Base-by-base conservation (phyloP, 2,329 filamentous ascomycete species). In the Xenoacremonium recifei region DNA sequence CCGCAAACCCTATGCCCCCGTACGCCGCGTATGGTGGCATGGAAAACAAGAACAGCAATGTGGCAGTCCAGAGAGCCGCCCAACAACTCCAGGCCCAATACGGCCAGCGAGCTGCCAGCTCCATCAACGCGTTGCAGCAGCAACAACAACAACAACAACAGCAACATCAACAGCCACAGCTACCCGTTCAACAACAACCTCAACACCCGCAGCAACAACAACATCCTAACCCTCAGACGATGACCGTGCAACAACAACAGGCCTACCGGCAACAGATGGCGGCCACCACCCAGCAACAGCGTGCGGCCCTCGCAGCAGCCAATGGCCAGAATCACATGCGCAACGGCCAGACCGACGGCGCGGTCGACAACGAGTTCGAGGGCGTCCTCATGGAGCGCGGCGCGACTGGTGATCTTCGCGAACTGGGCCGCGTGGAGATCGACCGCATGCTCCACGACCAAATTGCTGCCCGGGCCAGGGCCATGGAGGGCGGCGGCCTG, bases 401-500 rank as follows among this genome's bases (percentile, higher is more conserved):
- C 43, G 70, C 73, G 4, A 65, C 74, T 27, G 80, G 79, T 6
- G 72, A 77, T 49, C 68, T 73, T 35, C 68, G 67, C 21, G 78
- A 74, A 66, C 76, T 76, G 68, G 79, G 76, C 18, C 72, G 79
- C 38, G 64, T 82, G 5, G 79, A 83, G 40, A 82, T 89, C 46
- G 87, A 92, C 58, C 69, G 73, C 34, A 70, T 87, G 59, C 79
- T 92, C 54, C 85, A 87, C 51, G 72, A 76, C 38, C 80, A 84
- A 53, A 81, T 91, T 47, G 75, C 80, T 39, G 76, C 79, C 34
- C 76, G 77, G 51, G 83, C 83, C 7, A 81, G 79, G 61, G 72
- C 73, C 50, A 84, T 89, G 72, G 84, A 91, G 60, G 87, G 82
- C 36, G 87, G 82, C 33, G 82, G 87, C 6, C 68, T 91, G 44